Conservation (phyloP, 2,329 filamentous ascomycete genomes). For the Arthrobotrys iridis region DNA sequence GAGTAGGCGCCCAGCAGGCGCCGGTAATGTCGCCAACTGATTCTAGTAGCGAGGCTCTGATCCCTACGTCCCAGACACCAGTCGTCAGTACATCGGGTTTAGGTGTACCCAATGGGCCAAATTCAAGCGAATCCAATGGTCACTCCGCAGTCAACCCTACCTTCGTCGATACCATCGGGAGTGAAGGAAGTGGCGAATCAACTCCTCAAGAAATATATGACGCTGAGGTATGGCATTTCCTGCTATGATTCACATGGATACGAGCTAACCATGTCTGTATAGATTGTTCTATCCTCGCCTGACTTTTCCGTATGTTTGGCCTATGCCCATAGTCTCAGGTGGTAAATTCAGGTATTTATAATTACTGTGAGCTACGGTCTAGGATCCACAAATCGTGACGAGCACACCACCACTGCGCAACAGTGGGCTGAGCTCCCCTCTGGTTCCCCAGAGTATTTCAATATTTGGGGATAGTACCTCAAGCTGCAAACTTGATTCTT, state of each 20-base stretch:
- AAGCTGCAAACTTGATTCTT: not conserved
- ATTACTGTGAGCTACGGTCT: not conserved
- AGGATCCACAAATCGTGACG: constrained; percentile 43
- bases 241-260: not conserved
- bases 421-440: not conserved
- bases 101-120: not conserved
- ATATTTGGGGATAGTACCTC: constrained; percentile 2
- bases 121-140: not conserved
- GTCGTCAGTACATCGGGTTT: not conserved
- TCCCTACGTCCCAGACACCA: not conserved
- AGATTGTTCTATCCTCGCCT: constrained; percentile 17
- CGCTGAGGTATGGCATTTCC: not conserved
- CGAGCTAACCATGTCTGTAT: not conserved
- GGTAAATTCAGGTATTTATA: not conserved
- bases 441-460: not conserved
- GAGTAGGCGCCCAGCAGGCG: not conserved
- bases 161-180: not conserved
- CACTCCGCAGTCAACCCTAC: not conserved
- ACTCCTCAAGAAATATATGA: constrained; percentile 11
- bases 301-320: constrained; percentile 36
- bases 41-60: not conserved
- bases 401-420: constrained; percentile 35
- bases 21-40: not conserved
- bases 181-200: not conserved
- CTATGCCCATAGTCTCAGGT: not conserved